These are phyloP conservation scores for Ogataea ganodermae DNA, from an alignment of 805 yeast genomes.

Conservation along the genomic window DNA sequence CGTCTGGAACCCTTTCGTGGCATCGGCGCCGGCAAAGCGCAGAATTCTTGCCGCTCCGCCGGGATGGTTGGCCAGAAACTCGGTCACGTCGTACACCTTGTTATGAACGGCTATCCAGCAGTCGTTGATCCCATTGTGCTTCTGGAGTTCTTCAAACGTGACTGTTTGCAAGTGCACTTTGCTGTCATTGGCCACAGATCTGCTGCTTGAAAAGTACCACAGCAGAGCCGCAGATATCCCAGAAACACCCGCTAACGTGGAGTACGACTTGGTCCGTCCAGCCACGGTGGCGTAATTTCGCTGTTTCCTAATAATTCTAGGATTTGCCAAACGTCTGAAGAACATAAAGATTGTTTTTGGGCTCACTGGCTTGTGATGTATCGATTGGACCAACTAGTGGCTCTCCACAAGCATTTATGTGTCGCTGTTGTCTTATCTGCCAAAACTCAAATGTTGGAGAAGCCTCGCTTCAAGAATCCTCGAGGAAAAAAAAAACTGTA, in stretches of 20 bases:
- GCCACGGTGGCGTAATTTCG: background rate
- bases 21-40: slow-evolving; percentile 52
- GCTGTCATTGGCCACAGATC: background rate
- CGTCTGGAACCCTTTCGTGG: slow-evolving; percentile 36
- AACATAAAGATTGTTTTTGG: no score
- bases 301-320: no score
- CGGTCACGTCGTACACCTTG: slow-evolving; percentile 72
- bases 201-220: background rate
- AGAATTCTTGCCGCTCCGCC: slow-evolving; percentile 48
- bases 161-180: slow-evolving; percentile 1
- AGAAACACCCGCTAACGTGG: background rate
- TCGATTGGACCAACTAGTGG: no score
- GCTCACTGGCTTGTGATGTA: no score
- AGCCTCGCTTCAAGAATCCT: background rate
- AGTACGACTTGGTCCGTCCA: background rate
- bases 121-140: slow-evolving; percentile 57
- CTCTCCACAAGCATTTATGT: no score
- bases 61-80: slow-evolving; percentile 44
- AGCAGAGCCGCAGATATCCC: background rate
- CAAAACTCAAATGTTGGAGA: no score
- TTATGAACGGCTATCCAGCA: slow-evolving; percentile 87
- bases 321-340: no score
- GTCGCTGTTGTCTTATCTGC: no score
- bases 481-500: slow-evolving; percentile 1
- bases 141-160: slow-evolving; percentile 36